phyloP scores from a whole-genome alignment of 345 rosid genomes.

The Brassica napus region DNA sequence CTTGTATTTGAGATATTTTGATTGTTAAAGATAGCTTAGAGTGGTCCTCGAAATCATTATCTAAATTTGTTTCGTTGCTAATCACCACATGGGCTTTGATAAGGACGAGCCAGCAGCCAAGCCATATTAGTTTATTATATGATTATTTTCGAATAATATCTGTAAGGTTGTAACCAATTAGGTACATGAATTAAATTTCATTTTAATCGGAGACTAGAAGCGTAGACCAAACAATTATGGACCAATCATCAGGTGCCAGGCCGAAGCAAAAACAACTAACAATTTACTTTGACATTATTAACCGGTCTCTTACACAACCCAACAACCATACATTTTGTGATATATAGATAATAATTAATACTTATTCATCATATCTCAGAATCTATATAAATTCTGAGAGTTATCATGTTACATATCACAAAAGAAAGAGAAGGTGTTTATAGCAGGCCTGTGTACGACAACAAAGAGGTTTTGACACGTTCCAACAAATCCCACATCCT shows the following conservation, averaged over 20 bases:
- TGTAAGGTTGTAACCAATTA: constrained; percentile 15
- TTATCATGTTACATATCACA: background rate
- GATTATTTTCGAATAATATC: background rate
- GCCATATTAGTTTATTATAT: background rate
- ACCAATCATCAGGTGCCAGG: constrained; percentile 1
- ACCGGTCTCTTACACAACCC: background rate
- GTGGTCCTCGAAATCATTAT: constrained; percentile 21
- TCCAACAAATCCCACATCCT: constrained; percentile 20
- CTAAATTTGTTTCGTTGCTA: constrained; percentile 33
- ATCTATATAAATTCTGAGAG: background rate
- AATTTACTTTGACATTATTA: background rate
- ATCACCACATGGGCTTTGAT: constrained; percentile 38
- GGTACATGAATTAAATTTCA: background rate
- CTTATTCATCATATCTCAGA: background rate
- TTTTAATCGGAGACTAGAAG: background rate
- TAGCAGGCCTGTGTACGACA: constrained; percentile 13
- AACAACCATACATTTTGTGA: background rate
- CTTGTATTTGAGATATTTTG: background rate
- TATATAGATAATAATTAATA: no score
- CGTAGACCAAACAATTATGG: background rate
- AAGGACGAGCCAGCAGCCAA: constrained; percentile 40
- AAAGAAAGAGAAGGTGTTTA: background rate
- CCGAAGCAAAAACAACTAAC: background rate
- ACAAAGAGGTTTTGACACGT: constrained; percentile 19
- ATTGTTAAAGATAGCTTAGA: constrained; percentile 2